phyloP scores from a whole-genome alignment of 495 filamentous ascomycete species.

The Coniosporium apollinis region DNA sequence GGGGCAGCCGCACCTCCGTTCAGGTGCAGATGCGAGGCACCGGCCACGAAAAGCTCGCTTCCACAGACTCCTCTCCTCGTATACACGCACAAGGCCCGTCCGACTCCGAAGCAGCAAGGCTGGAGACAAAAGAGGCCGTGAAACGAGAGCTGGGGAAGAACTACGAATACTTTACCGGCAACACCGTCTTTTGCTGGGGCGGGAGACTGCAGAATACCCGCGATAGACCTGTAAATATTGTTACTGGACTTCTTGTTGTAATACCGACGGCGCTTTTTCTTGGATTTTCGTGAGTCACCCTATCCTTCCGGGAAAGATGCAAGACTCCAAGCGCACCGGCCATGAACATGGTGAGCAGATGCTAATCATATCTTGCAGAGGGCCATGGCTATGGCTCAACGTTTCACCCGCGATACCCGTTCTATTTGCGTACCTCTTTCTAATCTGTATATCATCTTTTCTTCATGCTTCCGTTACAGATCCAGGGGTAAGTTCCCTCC shows the following conservation, averaged over 20 bases:
- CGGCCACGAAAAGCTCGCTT: slow-evolving; percentile 61
- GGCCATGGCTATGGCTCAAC: slow-evolving; percentile 77
- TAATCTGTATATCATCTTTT: slow-evolving; percentile 82
- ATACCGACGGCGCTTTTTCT: slow-evolving; percentile 72
- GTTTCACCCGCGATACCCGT: slow-evolving; percentile 86
- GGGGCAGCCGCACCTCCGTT: slow-evolving; percentile 13
- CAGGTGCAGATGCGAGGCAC: slow-evolving; percentile 30
- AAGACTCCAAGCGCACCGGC: too few relatives aligned
- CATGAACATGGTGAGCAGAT: too few relatives aligned
- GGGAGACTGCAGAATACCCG: slow-evolving; percentile 77
- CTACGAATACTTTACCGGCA: slow-evolving; percentile 82
- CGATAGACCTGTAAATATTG: slow-evolving; percentile 81
- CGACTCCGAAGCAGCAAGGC: slow-evolving; percentile 1
- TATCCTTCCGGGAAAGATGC: slow-evolving; percentile 1
- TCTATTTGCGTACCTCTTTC: slow-evolving; percentile 77
- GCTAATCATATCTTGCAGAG: slow-evolving; percentile 27
- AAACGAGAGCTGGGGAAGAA: slow-evolving; percentile 45
- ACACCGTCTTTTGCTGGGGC: slow-evolving; percentile 73
- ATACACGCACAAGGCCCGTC: slow-evolving; percentile 18
- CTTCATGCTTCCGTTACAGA: slow-evolving; percentile 80
- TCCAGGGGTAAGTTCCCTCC: slow-evolving; percentile 55
- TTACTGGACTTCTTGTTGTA: slow-evolving; percentile 61
- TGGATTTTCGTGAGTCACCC: slow-evolving; percentile 49
- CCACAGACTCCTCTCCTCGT: slow-evolving; percentile 56
- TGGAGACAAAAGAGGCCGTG: slow-evolving; percentile 24